phyloP scores from a whole-genome alignment of 495 filamentous ascomycete species.

The Hypoxylon lienhwacheense region DNA sequence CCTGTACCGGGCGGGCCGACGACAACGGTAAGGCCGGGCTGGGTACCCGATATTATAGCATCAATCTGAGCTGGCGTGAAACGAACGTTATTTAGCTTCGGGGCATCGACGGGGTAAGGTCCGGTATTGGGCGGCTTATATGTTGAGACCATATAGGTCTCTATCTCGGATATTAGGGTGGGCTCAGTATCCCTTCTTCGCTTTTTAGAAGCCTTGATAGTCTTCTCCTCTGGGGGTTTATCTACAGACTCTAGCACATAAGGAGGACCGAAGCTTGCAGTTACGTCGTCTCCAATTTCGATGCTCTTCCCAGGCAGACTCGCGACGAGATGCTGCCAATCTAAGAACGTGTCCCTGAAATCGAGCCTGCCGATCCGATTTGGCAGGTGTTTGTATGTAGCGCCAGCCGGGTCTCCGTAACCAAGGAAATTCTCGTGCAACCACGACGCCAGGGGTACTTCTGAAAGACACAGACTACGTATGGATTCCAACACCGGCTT shows the following conservation, averaged over 20 bases:
- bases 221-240: slow-evolving; percentile 47
- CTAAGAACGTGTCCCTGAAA: slow-evolving; percentile 89
- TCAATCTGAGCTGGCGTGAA: slow-evolving; percentile 93
- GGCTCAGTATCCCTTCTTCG: slow-evolving; percentile 74
- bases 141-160: slow-evolving; percentile 78
- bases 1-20: slow-evolving; percentile 96
- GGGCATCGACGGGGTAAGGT: slow-evolving; percentile 86
- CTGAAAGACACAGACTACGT: slow-evolving; percentile 78
- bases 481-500: slow-evolving; percentile 92
- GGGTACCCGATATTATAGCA: slow-evolving; percentile 89
- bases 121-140: slow-evolving; percentile 91
- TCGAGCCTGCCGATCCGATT: slow-evolving; percentile 78
- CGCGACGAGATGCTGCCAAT: slow-evolving; percentile 92
- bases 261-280: slow-evolving; percentile 79
- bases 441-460: slow-evolving; percentile 87
- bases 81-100: slow-evolving; percentile 77
- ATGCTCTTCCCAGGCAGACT: slow-evolving; percentile 83
- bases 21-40: slow-evolving; percentile 92
- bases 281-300: slow-evolving; percentile 69
- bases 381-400: slow-evolving; percentile 79
- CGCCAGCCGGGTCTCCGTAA: slow-evolving; percentile 87
- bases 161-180: slow-evolving; percentile 56
- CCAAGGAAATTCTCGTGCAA: slow-evolving; percentile 95
- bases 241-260: slow-evolving; percentile 74
- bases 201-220: slow-evolving; percentile 71